phyloP scores from a whole-genome alignment of 2,329 filamentous ascomycete genomes.

The Xylaria sp. region DNA sequence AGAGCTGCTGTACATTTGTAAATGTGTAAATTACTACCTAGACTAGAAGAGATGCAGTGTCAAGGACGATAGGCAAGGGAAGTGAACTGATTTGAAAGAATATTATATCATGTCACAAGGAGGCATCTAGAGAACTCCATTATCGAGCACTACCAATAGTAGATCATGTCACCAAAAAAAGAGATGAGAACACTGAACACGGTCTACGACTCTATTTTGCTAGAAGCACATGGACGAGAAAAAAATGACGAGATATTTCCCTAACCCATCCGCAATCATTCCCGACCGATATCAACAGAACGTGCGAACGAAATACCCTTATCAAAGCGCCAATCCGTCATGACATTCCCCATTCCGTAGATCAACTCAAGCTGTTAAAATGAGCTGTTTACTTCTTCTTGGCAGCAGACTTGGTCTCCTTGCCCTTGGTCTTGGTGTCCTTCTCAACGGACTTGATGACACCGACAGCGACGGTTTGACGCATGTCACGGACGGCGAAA shows the following conservation, averaged over 20 bases:
- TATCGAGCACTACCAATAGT: neutral
- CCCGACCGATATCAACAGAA: slow-evolving; percentile 40
- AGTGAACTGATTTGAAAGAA: neutral
- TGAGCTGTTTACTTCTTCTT: slow-evolving; percentile 72
- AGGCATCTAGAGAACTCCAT: neutral
- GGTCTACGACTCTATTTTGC: slow-evolving; percentile 42
- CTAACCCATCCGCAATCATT: slow-evolving; percentile 36
- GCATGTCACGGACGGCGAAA: slow-evolving; percentile 99
- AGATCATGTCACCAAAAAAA: neutral
- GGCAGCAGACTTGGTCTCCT: slow-evolving; percentile 77
- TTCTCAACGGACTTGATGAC: slow-evolving; percentile 91
- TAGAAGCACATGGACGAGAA: slow-evolving; percentile 40
- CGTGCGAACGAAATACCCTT: slow-evolving; percentile 42
- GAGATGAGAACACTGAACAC: slow-evolving; percentile 17
- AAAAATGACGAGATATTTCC: slow-evolving; percentile 35
- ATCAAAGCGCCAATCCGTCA: slow-evolving; percentile 45
- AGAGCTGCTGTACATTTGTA: neutral
- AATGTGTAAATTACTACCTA: neutral
- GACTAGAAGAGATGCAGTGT: neutral
- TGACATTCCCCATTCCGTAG: slow-evolving; percentile 38
- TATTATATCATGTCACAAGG: too few species aligned
- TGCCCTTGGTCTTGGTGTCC: slow-evolving; percentile 63
- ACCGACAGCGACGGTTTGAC: slow-evolving; percentile 89
- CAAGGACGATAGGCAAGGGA: neutral
- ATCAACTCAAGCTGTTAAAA: slow-evolving; percentile 33